Evolutionary conservation across 306 rosid species (phyloP), one percentile per base, ranked within the genome.

Genomic region (Acmispon strigosus): DNA sequence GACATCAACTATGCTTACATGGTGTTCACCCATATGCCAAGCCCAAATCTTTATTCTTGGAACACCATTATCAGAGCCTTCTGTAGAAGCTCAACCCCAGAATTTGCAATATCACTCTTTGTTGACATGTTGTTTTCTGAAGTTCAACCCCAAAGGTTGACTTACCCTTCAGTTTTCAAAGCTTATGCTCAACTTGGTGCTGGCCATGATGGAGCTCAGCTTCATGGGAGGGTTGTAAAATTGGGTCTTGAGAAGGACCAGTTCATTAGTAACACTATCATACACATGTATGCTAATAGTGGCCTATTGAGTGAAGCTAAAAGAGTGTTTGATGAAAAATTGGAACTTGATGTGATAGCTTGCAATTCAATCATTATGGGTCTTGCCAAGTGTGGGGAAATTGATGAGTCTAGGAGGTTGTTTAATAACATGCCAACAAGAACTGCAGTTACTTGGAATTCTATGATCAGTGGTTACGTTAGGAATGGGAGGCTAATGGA

Each of bases 151-250:
- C 83, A 84, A 0, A 60, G 62, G 10, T 82, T 87, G 82, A 90
- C 95, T 52, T 89, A 89, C 59, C 98, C 97, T 74, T 94, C 97
- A 8, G 84, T 94, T 66, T 90, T 90, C 54, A 94, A 90, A 77
- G 97, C 97, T 14, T 90, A 82, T 75, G 75, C 87, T 78, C 96
- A 81, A 62, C 78, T 83, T 66, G 88, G 92, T 49, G 72, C 77
- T 27, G 89, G 87, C 22, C 71, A 16, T 43, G 20, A 75, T 68
- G 97, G 98, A 45, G 80, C 92, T 74, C 98, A 85, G 89, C 95
- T 93, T 68, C 97, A 90, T 76, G 96, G 95, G 50, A 87, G 87
- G 73, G 82, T 94, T 54, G 13, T 68, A 52, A 94, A 89, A 62
- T 53, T 82, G 78, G 90, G 91, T 32, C 86, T 90, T 69, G 72